Conservation (phyloP, 176 grass and related monocot genomes). For the Poa annua region DNA sequence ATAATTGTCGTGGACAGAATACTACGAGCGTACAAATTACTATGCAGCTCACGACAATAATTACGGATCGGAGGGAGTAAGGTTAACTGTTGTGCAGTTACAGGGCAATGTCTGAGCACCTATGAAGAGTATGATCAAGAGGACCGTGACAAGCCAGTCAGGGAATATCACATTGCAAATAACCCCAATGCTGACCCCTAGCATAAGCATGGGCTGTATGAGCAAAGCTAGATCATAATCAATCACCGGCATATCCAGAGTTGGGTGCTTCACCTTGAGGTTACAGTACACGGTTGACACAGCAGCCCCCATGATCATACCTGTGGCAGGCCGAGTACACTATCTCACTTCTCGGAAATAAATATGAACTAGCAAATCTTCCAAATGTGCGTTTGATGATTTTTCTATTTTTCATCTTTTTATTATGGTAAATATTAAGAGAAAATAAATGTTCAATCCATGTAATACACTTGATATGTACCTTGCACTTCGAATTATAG, state of each 20-base stretch:
- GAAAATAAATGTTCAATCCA: background rate
- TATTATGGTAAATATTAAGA: background rate
- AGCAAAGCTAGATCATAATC: slow-evolving; percentile 82
- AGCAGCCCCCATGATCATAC: slow-evolving; percentile 85
- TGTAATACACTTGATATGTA: background rate
- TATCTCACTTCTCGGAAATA: background rate
- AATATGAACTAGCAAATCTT: background rate
- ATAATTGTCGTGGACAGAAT: too few relatives aligned
- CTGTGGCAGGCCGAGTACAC: slow-evolving; percentile 31
- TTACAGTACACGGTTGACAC: slow-evolving; percentile 83
- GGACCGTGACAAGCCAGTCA: slow-evolving; percentile 74
- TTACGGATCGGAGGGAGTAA: too few relatives aligned
- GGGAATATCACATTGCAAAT: slow-evolving; percentile 75
- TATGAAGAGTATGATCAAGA: slow-evolving; percentile 77
- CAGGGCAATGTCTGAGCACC: slow-evolving; percentile 24
- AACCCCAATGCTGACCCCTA: slow-evolving; percentile 87
- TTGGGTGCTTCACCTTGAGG: slow-evolving; percentile 74
- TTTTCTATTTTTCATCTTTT: background rate
- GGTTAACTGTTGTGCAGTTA: background rate
- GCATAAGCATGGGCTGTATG: slow-evolving; percentile 86
- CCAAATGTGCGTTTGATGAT: background rate
- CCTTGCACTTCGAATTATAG: background rate
- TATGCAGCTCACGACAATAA: too few relatives aligned
- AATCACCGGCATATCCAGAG: slow-evolving; percentile 73
- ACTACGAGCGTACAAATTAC: too few relatives aligned